phyloP scores from a whole-genome alignment of 495 filamentous ascomycete species.

The Penicillium mononematosum region DNA sequence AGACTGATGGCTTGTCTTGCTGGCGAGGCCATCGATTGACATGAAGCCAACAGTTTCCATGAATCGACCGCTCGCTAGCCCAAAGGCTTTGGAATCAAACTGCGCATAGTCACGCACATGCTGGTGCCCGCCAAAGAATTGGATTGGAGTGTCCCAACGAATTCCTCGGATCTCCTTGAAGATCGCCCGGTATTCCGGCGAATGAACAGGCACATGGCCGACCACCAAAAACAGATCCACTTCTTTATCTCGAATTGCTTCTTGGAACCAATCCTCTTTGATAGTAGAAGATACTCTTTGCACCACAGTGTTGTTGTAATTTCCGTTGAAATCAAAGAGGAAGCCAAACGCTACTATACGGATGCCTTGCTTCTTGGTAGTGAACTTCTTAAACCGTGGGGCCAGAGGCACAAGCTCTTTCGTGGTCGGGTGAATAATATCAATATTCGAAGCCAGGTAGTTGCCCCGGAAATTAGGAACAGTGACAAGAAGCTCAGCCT shows the following conservation, averaged over 20 bases:
- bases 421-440: slow-evolving; percentile 73
- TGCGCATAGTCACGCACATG: slow-evolving; percentile 84
- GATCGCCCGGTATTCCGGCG: slow-evolving; percentile 72
- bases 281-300: slow-evolving; percentile 74
- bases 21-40: slow-evolving; percentile 72
- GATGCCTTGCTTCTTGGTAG: slow-evolving; percentile 80
- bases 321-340: slow-evolving; percentile 87
- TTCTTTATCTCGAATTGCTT: slow-evolving; percentile 73
- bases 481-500: slow-evolving; percentile 71
- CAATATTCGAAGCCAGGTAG: slow-evolving; percentile 88
- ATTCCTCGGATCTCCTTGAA: slow-evolving; percentile 75
- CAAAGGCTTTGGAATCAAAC: slow-evolving; percentile 79
- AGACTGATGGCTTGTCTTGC: slow-evolving; percentile 30
- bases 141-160: slow-evolving; percentile 79
- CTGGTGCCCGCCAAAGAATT: slow-evolving; percentile 90
- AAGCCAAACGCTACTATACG: slow-evolving; percentile 89
- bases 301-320: slow-evolving; percentile 84
- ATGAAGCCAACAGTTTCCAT: slow-evolving; percentile 98
- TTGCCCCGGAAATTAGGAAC: slow-evolving; percentile 73
- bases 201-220: slow-evolving; percentile 82
- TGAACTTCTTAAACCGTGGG: slow-evolving; percentile 80
- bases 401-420: slow-evolving; percentile 73
- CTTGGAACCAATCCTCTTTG: slow-evolving; percentile 84
- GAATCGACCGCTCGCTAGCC: slow-evolving; percentile 87
- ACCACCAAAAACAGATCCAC: slow-evolving; percentile 85